Percentiles rank a stretch among this genome's conserved stretches.
These are phyloP conservation scores for Hypoxylon sp. DNA, from an alignment of 2,329 filamentous ascomycete species.

Conservation along the genomic window DNA sequence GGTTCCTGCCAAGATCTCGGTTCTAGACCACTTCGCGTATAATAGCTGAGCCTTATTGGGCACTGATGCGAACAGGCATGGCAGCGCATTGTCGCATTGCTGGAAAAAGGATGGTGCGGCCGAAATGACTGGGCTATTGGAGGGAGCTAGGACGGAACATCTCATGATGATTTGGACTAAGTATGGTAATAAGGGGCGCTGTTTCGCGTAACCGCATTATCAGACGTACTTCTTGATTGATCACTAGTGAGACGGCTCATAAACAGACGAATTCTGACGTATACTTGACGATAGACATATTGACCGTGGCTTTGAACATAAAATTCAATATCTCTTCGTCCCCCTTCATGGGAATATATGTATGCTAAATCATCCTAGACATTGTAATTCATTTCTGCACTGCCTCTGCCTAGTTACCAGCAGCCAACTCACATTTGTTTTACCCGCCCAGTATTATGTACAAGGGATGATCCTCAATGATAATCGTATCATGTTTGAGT, in stretches of 20 bases:
- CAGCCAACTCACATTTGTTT: too few relatives aligned
- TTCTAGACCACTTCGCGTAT: conserved; percentile 13
- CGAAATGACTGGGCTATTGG: neutral
- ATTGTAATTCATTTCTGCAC: too few relatives aligned
- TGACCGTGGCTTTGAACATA: neutral
- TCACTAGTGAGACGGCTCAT: neutral
- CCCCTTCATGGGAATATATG: neutral
- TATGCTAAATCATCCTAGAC: too few relatives aligned
- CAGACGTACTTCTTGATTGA: neutral
- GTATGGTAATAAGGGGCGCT: neutral
- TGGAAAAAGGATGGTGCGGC: conserved; percentile 9
- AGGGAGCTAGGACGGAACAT: neutral
- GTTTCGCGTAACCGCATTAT: neutral
- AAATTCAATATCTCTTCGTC: neutral
- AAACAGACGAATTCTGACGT: conserved; percentile 1
- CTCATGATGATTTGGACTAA: neutral
- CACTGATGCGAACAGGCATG: neutral
- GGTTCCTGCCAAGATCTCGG: conserved; percentile 11
- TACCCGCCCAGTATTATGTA: too few relatives aligned
- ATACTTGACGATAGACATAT: neutral
- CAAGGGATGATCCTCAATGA: too few relatives aligned
- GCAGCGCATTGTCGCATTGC: conserved; percentile 5
- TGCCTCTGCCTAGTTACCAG: too few relatives aligned
- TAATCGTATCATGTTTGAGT: neutral
- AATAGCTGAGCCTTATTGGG: conserved; percentile 1